Evolutionary conservation across 2,329 filamentous ascomycete species (phyloP), one percentile per base, ranked within the genome.

Genomic region (Pezicula neosporulosa): DNA sequence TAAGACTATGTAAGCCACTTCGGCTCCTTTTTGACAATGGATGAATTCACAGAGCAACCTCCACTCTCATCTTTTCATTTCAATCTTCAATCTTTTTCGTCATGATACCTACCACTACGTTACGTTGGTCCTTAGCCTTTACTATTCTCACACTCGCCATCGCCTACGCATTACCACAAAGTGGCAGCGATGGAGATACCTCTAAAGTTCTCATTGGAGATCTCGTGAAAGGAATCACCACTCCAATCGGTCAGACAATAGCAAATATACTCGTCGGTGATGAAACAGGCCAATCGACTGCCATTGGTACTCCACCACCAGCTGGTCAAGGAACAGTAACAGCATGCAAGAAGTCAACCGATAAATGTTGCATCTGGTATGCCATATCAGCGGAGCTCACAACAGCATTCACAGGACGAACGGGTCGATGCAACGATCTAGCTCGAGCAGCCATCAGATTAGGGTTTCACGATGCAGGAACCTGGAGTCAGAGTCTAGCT

Each of bases 391-490:
- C 42, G 2, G 42, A 21, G n/a, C 21, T 44, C 15, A 44, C 19
- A 6, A 27, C 24, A 30, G 9, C 27, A 6, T 44, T 44, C 42
- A 10, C 27, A 12, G 42, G 42, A 3, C 10, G 27, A 16, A 21
- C 24, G 6, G 21, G 27, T 16, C 2, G 19, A 2, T 44, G 27
- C 15, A 44, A 44, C 15, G 42, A 44, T 30, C 5, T 16, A 44
- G 42, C 42, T 9, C 19, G 27, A 21, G 42, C 19, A 15, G 73
- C 74, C 16, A 71, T 77, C 52, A 71, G 75, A 13, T 64, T 71
- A 6, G 72, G 73, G 8, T 77, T 77, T 60, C 75, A 77, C 59
- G 75, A 77, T 53, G 72, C 74, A 1, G 73, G 63, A 13, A 68
- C 67, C 4, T 77, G 71, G 73, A 67, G 68, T 51, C 66, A 63